These are phyloP conservation scores for Stipa capillata DNA, from an alignment of 176 grass and related monocot genomes.

Conservation along the genomic window DNA sequence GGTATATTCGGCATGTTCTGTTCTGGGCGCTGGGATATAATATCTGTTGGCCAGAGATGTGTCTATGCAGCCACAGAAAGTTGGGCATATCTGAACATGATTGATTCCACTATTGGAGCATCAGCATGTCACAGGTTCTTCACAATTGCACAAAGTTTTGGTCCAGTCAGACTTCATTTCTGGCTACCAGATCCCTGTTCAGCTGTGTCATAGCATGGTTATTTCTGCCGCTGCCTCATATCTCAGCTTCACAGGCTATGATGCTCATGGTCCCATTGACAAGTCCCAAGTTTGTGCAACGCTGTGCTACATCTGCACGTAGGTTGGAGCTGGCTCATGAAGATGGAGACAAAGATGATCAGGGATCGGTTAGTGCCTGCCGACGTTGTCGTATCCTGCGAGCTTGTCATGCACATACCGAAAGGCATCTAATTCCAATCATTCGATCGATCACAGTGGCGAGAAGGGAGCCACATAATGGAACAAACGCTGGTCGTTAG, in stretches of 20 bases:
- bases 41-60: neutral
- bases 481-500: neutral
- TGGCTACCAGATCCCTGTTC: neutral
- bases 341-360: too few species aligned
- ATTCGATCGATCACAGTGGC: neutral
- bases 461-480: neutral
- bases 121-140: neutral
- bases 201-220: neutral
- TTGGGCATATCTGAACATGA: too few species aligned
- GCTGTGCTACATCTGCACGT: neutral
- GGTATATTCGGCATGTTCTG: neutral
- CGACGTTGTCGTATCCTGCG: neutral
- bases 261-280: neutral
- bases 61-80: neutral
- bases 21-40: neutral
- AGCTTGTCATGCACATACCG: neutral
- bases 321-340: too few species aligned
- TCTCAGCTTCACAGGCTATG: neutral
- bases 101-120: too few species aligned
- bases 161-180: neutral
- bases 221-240: neutral
- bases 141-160: neutral
- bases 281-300: too few species aligned
- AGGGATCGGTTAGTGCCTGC: too few species aligned
- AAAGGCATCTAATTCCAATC: neutral